These are phyloP conservation scores for Globisporangium iwayamae DNA, from an alignment of 352 stramenopile species.

Conservation along the genomic window DNA sequence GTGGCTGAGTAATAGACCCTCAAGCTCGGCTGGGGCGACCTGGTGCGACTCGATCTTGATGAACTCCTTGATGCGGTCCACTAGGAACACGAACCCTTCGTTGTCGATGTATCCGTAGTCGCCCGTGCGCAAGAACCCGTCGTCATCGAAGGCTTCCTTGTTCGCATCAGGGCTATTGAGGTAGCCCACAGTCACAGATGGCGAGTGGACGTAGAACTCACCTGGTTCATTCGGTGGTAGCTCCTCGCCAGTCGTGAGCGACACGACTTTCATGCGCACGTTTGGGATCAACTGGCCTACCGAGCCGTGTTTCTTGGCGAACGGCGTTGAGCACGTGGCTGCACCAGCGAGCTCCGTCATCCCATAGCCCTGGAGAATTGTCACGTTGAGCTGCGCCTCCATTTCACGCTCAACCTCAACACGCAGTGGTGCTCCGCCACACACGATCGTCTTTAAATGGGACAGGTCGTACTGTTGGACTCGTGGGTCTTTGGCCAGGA, in stretches of 20 bases:
- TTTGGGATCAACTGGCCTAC: constrained; percentile 31
- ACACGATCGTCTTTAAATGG: constrained; percentile 60
- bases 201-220: constrained; percentile 69
- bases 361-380: constrained; percentile 42
- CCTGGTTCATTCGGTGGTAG: constrained; percentile 30
- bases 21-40: constrained; percentile 90
- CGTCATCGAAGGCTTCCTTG: constrained; percentile 56
- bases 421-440: constrained; percentile 79
- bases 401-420: constrained; percentile 56
- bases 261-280: constrained; percentile 37
- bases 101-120: constrained; percentile 91
- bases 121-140: constrained; percentile 87
- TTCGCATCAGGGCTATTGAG: constrained; percentile 87
- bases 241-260: constrained; percentile 28
- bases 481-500: constrained; percentile 80
- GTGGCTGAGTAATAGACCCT: constrained; percentile 88
- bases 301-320: constrained; percentile 14
- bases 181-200: constrained; percentile 54
- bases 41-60: constrained; percentile 95
- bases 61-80: constrained; percentile 92
- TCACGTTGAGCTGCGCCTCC: constrained; percentile 48
- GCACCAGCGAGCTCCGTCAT: constrained; percentile 39
- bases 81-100: constrained; percentile 91
- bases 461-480: constrained; percentile 87
- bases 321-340: constrained; percentile 3